Evolutionary conservation across 2,329 filamentous ascomycete genomes (phyloP), one percentile per base, ranked within the genome.

Genomic region (Aspergillus unguis): DNA sequence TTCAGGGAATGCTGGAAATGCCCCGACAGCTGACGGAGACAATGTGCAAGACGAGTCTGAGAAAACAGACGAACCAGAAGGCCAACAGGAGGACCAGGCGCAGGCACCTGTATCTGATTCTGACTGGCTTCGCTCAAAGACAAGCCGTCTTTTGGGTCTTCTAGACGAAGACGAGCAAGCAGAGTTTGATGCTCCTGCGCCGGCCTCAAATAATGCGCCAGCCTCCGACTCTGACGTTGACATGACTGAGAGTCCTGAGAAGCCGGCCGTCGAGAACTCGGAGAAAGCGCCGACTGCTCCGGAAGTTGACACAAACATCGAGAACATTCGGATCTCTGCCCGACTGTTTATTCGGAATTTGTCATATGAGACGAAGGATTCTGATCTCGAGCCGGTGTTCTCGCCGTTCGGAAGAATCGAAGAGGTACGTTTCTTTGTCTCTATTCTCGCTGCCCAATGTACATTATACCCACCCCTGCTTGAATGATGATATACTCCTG

Each of bases 121-220:
- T 55, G 92, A 97, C 71, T 99, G 94, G 94, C 78, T 96, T 61
- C 85, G 92, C 53, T 92, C 88, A 57, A 85, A 88, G 61, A 97
- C 92, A 10, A 96, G 86, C 72, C 83, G 92, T 63, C 76, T 95
- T 44, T 79, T 96, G 46, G 94, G 92, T 68, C 77, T 97, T 28
- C 79, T 92, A 49, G 90, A 95, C 62, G 87, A 90, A 40, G 86
- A 74, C 53, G 65, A 73, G 56, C 65, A 67, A 47, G 68, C 65
- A 26, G 69, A 71, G 3, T 72, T 77, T 35, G 70, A 77, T 6
- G 67, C 73, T 6, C 67, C 69, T 25, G 28, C 52, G 10, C 58
- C 59, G 33, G 55, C 56, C 8, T 57, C 62, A 11, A 58, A 59
- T 17, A 33, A 56, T 41, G 45, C 60, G 25, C 48, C 58, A 46